Evolutionary conservation across 495 filamentous ascomycete species (phyloP).

Genomic region (Hyaloscypha hepaticicola): DNA sequence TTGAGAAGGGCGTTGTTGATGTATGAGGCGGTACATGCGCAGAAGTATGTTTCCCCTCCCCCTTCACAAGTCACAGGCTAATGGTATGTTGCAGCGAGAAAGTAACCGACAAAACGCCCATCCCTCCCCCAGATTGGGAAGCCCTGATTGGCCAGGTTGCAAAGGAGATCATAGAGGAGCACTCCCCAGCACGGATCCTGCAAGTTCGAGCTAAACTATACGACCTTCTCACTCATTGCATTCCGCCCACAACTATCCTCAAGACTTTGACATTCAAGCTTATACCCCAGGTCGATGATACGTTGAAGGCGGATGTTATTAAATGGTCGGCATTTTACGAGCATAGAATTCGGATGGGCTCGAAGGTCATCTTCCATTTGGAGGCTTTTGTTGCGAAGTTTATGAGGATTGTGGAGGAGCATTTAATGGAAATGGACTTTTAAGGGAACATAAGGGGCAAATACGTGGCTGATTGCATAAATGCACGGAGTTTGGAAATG

Average conservation of each 20-base stretch:
- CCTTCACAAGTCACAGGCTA: background rate
- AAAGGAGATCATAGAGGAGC: slow-evolving; percentile 87
- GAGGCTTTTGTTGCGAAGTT: slow-evolving; percentile 98
- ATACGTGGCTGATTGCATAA: slow-evolving; percentile 3
- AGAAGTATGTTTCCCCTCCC: slow-evolving; percentile 64
- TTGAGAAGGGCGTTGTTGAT: slow-evolving; percentile 86
- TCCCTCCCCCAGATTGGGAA: slow-evolving; percentile 96
- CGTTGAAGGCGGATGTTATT: slow-evolving; percentile 85
- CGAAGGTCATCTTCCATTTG: slow-evolving; percentile 95
- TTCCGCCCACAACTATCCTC: slow-evolving; percentile 87
- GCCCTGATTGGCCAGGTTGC: slow-evolving; percentile 83
- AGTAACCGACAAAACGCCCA: slow-evolving; percentile 80
- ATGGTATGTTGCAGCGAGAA: slow-evolving; percentile 64
- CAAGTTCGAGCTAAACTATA: slow-evolving; percentile 90
- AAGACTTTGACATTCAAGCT: slow-evolving; percentile 94
- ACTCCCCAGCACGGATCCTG: slow-evolving; percentile 81
- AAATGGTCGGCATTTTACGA: slow-evolving; percentile 97
- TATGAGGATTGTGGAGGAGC: slow-evolving; percentile 93
- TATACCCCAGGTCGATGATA: slow-evolving; percentile 81
- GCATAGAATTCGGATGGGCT: slow-evolving; percentile 85
- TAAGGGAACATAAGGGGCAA: slow-evolving; percentile 24
- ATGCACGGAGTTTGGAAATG: slow-evolving; percentile 5
- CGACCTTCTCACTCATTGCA: slow-evolving; percentile 94
- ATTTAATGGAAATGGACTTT: slow-evolving; percentile 89
- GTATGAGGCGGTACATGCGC: slow-evolving; percentile 94